Evolutionary conservation across 75 land plant genomes (phyloP).

Genomic region (Sequoia sempervirens): DNA sequence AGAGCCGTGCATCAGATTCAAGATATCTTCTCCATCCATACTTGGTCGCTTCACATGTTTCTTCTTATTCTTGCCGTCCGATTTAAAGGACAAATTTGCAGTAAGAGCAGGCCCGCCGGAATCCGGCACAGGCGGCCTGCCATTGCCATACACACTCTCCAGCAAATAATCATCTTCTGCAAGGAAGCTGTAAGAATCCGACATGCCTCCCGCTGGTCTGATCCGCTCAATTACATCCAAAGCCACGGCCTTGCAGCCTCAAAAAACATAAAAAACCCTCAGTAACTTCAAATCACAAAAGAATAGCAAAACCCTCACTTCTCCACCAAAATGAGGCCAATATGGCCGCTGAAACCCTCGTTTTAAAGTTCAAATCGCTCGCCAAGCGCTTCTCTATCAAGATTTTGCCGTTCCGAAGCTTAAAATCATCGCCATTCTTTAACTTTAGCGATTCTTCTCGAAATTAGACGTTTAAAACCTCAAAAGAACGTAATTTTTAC

Average conservation of each 20-base stretch:
- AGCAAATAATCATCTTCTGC: not conserved
- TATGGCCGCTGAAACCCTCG: not conserved
- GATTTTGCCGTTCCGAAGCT: not conserved
- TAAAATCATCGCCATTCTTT: not conserved
- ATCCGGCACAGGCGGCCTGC: not conserved
- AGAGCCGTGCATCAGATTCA: constrained; percentile 70
- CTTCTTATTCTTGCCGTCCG: constrained; percentile 14
- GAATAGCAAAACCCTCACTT: not conserved
- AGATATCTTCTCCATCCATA: constrained; percentile 59
- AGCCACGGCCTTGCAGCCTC: not conserved
- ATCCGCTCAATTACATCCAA: constrained; percentile 10
- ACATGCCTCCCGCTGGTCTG: constrained; percentile 3
- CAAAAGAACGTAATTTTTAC: not conserved
- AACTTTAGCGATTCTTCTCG: not conserved
- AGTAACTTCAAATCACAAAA: not conserved
- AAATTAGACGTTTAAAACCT: not conserved
- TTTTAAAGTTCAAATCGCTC: not conserved
- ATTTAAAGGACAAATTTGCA: not conserved
- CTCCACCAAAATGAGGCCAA: not conserved
- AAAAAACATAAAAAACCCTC: constrained; percentile 1
- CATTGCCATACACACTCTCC: not conserved
- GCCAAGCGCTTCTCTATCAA: too few species aligned
- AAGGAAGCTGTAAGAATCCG: constrained; percentile 1
- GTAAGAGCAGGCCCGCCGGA: not conserved
- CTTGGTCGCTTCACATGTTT: constrained; percentile 35